Evolutionary conservation across 306 rosid species (phyloP), one percentile per base, ranked within the genome.

Genomic region (Datisca glomerata): DNA sequence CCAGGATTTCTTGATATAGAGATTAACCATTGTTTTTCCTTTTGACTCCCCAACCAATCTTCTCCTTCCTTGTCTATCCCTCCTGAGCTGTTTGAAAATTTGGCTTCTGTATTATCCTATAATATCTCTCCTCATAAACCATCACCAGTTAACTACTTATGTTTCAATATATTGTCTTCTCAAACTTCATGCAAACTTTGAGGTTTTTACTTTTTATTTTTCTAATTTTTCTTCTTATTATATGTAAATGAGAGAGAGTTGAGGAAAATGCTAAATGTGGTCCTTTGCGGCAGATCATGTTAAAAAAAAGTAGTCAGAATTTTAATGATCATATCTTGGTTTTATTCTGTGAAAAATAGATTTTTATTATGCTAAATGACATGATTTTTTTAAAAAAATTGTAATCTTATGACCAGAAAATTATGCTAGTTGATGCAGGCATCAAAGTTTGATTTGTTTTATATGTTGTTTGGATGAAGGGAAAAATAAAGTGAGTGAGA

Each of bases 11-110:
- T 29, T 27, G 67, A 66, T 44, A 31, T 60, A 49, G 72, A 53
- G 67, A 61, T 76, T 41, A 3, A n/a, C 45, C 56, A 7, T 25
- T 5, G 0, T 14, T 31, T 38, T 32, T 70, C 68, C 70, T 51
- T 11, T 10, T 68, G 45, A 17, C 71, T 71, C 25, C 29, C 71
- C 73, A 70, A 74, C 80, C 67, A 93, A 58, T 70, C 69, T 67
- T 77, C 91, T 83, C 84, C 78, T 80, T 83, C 76, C 79, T 68
- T 77, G 86, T 89, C 97, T 89, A 83, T 89, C 93, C 97, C 97
- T 89, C 93, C 79, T 89, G 97, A 89, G 97, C 97, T 89, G 36
- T 64, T 65, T 36, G 41, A 35, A 35, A 57, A 41, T n/a, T 17
- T 16, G 17, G 18, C 38, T 24, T 10, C 14, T 12, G 4, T 6